Conservation (phyloP, 208 protist genomes). For the Crithidia thermophila region DNA sequence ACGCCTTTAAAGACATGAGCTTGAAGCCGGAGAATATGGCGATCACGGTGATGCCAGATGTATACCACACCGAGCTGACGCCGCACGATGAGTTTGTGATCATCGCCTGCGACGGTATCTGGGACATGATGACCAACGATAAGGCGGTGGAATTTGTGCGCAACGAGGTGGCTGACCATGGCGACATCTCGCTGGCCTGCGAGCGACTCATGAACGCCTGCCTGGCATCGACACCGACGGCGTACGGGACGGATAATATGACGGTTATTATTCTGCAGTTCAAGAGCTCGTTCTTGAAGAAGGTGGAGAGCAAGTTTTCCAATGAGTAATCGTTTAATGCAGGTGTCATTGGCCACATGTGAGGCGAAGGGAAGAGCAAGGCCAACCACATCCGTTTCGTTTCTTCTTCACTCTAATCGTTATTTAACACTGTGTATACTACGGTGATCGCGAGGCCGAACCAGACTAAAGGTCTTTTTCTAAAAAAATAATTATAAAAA, state of each 20-base stretch:
- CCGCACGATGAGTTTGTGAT: constrained; percentile 92
- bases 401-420: not conserved
- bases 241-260: constrained; percentile 92
- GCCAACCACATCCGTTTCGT: not conserved
- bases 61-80: constrained; percentile 77
- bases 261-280: constrained; percentile 91
- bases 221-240: constrained; percentile 62
- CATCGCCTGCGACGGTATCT: constrained; percentile 94
- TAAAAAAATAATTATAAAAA: not conserved
- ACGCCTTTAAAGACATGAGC: constrained; percentile 85
- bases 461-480: not conserved
- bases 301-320: constrained; percentile 57
- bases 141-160: constrained; percentile 90
- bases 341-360: not conserved
- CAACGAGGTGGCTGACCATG: constrained; percentile 81
- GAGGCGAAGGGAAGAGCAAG: not conserved
- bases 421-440: constrained; percentile 11
- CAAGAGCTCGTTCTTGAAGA: constrained; percentile 88
- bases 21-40: constrained; percentile 78
- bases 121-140: constrained; percentile 93
- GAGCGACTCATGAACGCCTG: constrained; percentile 87
- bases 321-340: constrained; percentile 2
- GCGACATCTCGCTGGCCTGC: constrained; percentile 85
- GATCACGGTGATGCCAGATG: constrained; percentile 76
- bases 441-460: constrained; percentile 1